Base-by-base conservation (phyloP, 164 flowering plant species). In the Vitis cinerea region DNA sequence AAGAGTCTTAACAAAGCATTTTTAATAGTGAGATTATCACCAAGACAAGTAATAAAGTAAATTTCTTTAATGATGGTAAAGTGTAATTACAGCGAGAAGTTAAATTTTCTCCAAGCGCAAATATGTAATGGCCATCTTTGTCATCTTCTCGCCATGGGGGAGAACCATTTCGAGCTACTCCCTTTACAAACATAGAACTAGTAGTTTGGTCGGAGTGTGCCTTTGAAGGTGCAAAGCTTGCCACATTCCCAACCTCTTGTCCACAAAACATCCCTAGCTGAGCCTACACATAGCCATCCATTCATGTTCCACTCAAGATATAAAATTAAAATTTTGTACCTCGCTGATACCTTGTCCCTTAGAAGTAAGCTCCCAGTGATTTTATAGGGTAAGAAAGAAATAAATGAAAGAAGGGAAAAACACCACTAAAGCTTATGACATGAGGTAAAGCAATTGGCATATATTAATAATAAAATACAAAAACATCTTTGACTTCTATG, bases 121-220 rank as follows among this genome's bases (percentile, higher is more conserved):
- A 96, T 80, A 83, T 82, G 89, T 89, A 93, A 93, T 96, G 99
- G 15, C 99, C 99, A 85, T 96, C 99, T 79, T 93, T 91, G 93
- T 96, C 98, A 85, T 91, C 99, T 68, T 87, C 90, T 73, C 99
- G 82, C 97, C 88, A 80, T 19, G 97, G 99, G 76, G 99, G 97
- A 74, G 99, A 90, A 83, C 93, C 94, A 81, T 84, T 93, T 79
- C 85, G 97, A 81, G 83, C 88, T 50, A 82, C 85, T 78, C 80
- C 90, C 82, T 87, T 87, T 72, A 73, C 77, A 86, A 74, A 76
- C 50, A 86, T 83, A 71, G 87, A 85, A 79, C 71, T 79, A 83
- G 72, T 63, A 63, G 87, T 72, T 76, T 77, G 75, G 83, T 86
- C 85, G 72, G 93, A 72, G 64, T 83, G 77, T 66, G 85, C 87